These are phyloP conservation scores for Phoma sp. DNA, from an alignment of 2,329 filamentous ascomycete species.

Conservation along the genomic window DNA sequence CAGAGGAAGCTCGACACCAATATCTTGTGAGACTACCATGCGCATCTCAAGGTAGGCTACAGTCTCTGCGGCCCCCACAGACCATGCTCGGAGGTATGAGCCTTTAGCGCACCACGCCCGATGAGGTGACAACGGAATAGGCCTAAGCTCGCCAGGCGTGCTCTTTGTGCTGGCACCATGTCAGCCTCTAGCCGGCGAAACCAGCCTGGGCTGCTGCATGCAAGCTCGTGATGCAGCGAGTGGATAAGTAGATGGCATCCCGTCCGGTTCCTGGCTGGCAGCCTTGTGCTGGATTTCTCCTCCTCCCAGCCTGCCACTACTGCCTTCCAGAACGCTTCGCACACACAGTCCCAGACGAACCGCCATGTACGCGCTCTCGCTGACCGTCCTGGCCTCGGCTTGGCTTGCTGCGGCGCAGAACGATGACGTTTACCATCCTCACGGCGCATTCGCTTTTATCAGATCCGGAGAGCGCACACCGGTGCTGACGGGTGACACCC, in stretches of 20 bases:
- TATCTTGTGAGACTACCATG: neutral
- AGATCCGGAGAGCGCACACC: conserved; percentile 64
- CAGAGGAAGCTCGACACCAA: neutral
- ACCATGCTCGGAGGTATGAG: neutral
- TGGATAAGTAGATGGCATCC: conserved; percentile 23
- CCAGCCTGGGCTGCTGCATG: conserved; percentile 17
- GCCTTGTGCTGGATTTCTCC: conserved; percentile 8
- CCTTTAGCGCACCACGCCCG: conserved; percentile 10
- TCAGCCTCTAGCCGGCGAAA: conserved; percentile 22
- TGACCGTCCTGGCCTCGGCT: conserved; percentile 31
- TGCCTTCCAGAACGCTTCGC: conserved; percentile 5
- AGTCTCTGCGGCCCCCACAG: neutral
- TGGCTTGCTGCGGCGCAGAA: conserved; percentile 32
- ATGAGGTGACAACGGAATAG: conserved; percentile 13
- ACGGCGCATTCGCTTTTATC: conserved; percentile 61
- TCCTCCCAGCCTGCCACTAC: neutral
- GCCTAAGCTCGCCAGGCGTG: conserved; percentile 25
- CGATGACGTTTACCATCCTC: conserved; percentile 42
- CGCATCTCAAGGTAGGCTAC: neutral
- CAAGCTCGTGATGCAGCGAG: conserved; percentile 16
- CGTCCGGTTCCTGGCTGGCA: conserved; percentile 7
- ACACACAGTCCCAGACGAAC: conserved; percentile 1
- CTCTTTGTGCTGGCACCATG: conserved; percentile 25
- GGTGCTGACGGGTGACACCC: conserved; percentile 32
- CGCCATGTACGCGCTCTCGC: conserved; percentile 37